Percentiles rank a stretch among this genome's conserved stretches.
phyloP scores from a whole-genome alignment of 2,329 filamentous ascomycete genomes.

The Neonectria sp. region DNA sequence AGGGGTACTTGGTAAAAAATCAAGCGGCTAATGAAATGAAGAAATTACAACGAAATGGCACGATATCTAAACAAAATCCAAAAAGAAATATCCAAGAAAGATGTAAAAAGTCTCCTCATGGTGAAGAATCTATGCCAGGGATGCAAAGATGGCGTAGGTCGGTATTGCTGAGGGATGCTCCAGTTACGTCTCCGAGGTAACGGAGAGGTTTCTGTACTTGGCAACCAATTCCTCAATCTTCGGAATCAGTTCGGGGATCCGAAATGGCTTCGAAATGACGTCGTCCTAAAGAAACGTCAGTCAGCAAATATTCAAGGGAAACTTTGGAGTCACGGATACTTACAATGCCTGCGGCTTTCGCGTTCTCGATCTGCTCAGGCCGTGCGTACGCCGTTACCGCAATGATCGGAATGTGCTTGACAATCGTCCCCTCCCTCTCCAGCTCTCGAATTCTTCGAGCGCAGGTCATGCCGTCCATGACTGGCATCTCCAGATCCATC shows the following conservation, averaged over 20 bases:
- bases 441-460: conserved; percentile 78
- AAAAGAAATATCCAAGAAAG: background rate
- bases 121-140: conserved; percentile 14
- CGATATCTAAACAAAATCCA: conserved; percentile 36
- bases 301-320: background rate
- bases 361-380: conserved; percentile 80
- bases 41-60: conserved; percentile 28
- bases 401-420: conserved; percentile 81
- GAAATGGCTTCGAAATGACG: conserved; percentile 85
- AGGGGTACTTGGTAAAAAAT: conserved; percentile 29
- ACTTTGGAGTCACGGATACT: conserved; percentile 49
- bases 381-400: conserved; percentile 88
- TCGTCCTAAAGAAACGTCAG: conserved; percentile 69
- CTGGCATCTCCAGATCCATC: conserved; percentile 88
- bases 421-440: conserved; percentile 73
- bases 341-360: conserved; percentile 81
- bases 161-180: conserved; percentile 5
- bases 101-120: conserved; percentile 8
- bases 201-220: conserved; percentile 55
- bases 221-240: conserved; percentile 73
- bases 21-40: conserved; percentile 24
- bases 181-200: conserved; percentile 34
- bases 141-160: conserved; percentile 16
- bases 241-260: conserved; percentile 78
- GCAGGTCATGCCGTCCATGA: conserved; percentile 86